phyloP scores from a whole-genome alignment of 192 early-diverging fungal species.

The Gaertneriomyces sp. region DNA sequence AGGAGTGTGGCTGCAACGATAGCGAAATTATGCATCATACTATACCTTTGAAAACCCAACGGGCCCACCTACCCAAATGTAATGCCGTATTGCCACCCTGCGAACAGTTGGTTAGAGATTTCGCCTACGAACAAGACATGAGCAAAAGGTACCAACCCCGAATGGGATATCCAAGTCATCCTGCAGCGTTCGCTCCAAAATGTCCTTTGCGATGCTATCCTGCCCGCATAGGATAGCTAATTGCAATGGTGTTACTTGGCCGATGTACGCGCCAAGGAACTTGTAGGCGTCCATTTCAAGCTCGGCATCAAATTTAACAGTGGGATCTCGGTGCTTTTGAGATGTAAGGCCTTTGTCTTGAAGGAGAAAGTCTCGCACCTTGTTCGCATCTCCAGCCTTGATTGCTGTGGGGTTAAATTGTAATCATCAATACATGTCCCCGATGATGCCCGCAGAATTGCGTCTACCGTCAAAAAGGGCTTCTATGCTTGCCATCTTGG shows the following conservation, averaged over 20 bases:
- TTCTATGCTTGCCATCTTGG: too few species aligned
- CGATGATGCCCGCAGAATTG: too few species aligned
- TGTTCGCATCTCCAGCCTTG: conserved; percentile 4
- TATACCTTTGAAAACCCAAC: conserved; percentile 3
- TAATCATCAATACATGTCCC: too few species aligned
- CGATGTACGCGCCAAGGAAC: conserved; percentile 65
- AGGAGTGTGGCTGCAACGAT: conserved; percentile 52
- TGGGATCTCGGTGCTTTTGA: conserved; percentile 36
- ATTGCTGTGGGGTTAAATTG: not conserved
- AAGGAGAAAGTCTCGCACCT: conserved; percentile 37
- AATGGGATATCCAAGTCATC: conserved; percentile 65
- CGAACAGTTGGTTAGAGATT: not conserved
- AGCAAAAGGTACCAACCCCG: conserved; percentile 45
- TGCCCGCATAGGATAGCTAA: conserved; percentile 58
- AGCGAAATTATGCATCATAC: conserved; percentile 3
- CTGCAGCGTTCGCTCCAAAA: conserved; percentile 60
- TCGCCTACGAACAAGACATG: not conserved
- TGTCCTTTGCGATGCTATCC: conserved; percentile 63
- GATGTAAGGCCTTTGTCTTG: conserved; percentile 36
- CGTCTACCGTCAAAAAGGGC: too few species aligned
- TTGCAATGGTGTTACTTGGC: conserved; percentile 59
- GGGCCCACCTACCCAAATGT: conserved; percentile 47
- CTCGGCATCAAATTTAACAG: conserved; percentile 38
- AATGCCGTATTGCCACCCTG: conserved; percentile 70
- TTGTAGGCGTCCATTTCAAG: conserved; percentile 63